Conservation (phyloP, 106 monocot species). For the Acanthochlamys bracteata region DNA sequence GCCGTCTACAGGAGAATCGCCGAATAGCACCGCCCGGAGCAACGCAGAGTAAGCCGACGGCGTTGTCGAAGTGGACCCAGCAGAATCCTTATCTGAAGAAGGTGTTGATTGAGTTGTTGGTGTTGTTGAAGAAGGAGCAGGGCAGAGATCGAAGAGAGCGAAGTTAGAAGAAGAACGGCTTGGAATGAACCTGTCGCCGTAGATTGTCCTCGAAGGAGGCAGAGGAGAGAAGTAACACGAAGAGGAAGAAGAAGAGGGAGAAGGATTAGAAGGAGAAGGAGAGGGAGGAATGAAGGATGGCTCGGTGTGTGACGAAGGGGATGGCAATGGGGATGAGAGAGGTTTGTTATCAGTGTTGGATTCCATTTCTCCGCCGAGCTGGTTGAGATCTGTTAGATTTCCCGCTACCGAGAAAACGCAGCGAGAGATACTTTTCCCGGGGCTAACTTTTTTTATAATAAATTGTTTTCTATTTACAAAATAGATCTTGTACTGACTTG, state of each 20-base stretch:
- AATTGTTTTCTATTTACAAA: too few relatives aligned
- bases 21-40: constrained; percentile 64
- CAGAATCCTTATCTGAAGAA: too few relatives aligned
- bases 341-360: too few relatives aligned
- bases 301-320: neutral
- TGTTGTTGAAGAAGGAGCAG: neutral
- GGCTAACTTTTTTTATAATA: too few relatives aligned
- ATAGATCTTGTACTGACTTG: too few relatives aligned
- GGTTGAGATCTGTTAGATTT: too few relatives aligned
- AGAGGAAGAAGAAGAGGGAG: constrained; percentile 13
- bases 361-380: too few relatives aligned
- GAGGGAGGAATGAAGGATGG: constrained; percentile 4
- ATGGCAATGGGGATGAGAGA: too few relatives aligned
- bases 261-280: constrained; percentile 8
- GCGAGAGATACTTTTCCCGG: too few relatives aligned
- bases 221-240: neutral
- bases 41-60: constrained; percentile 45
- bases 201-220: constrained; percentile 26
- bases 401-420: too few relatives aligned
- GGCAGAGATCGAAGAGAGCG: constrained; percentile 41
- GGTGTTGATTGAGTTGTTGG: constrained; percentile 1
- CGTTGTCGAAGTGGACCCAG: neutral
- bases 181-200: constrained; percentile 82
- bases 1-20: constrained; percentile 16
- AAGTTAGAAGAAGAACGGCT: constrained; percentile 72